Evolutionary conservation across 2,329 filamentous ascomycete species (phyloP).

Genomic region (Metarhizium album): DNA sequence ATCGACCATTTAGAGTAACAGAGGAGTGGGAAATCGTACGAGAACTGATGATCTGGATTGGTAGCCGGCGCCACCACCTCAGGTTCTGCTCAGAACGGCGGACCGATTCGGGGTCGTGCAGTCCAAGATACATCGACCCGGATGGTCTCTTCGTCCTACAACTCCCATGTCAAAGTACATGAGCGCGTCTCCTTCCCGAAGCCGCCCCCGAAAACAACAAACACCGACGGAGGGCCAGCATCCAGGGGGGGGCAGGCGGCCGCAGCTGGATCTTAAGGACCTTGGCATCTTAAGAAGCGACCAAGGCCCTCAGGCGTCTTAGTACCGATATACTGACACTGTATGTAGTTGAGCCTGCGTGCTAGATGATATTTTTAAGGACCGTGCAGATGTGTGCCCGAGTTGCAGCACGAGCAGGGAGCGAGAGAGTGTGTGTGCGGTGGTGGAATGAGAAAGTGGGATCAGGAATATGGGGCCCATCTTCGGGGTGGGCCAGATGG

Average conservation of each 20-base stretch:
- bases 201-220: no score
- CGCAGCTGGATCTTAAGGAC: no score
- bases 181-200: no score
- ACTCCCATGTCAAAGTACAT: background rate
- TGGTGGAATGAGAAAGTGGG: background rate
- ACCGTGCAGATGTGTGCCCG: background rate
- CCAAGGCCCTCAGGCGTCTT: no score
- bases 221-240: no score
- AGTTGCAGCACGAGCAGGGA: background rate
- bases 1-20: background rate
- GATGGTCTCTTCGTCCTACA: background rate
- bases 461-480: background rate
- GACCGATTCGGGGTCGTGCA: background rate
- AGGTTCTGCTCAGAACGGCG: background rate
- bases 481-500: background rate
- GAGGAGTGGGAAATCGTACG: background rate
- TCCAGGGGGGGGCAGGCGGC: no score
- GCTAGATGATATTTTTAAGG: background rate
- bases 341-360: background rate
- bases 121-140: background rate
- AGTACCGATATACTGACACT: no score
- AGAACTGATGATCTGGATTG: background rate
- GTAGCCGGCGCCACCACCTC: background rate
- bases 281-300: no score
- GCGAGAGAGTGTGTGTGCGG: background rate